A percentile compares a stretch with the other conserved stretches of the same genome.
These are phyloP conservation scores for Russula olivacea DNA, from an alignment of 768 basidiomycete species.

Conservation along the genomic window DNA sequence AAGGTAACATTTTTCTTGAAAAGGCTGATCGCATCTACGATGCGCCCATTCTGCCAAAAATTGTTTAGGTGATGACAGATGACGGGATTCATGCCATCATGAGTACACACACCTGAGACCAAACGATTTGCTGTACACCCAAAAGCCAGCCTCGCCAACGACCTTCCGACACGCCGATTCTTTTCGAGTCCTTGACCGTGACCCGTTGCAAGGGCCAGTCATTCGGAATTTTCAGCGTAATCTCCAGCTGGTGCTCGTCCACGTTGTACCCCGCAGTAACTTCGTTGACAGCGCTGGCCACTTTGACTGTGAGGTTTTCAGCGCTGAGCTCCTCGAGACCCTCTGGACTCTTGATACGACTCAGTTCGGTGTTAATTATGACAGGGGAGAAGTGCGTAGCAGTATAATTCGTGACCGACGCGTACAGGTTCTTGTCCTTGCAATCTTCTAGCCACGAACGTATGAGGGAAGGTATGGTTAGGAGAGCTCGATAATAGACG, in stretches of 20 bases:
- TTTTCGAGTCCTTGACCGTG: conserved; percentile 78
- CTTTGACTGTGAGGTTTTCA: conserved; percentile 76
- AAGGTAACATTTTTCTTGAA: conserved; percentile 93
- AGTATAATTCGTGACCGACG: conserved; percentile 70
- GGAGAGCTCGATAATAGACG: conserved; percentile 81
- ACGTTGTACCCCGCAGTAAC: conserved; percentile 80
- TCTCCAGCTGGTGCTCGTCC: conserved; percentile 91
- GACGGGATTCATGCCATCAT: not conserved
- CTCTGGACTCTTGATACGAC: conserved; percentile 55
- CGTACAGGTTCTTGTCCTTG: conserved; percentile 84
- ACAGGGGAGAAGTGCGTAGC: conserved; percentile 83
- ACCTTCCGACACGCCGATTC: conserved; percentile 83
- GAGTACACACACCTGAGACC: conserved; percentile 61
- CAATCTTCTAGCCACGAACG: conserved; percentile 81
- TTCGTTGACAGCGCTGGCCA: conserved; percentile 67
- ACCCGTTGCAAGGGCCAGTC: conserved; percentile 90
- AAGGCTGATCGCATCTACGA: conserved; percentile 78
- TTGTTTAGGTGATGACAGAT: not conserved
- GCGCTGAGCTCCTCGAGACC: conserved; percentile 54
- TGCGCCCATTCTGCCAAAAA: conserved; percentile 67
- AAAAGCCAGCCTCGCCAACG: conserved; percentile 93
- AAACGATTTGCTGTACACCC: conserved; percentile 85
- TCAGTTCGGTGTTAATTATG: conserved; percentile 78
- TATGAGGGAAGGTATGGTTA: conserved; percentile 78
- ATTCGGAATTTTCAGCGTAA: conserved; percentile 73